phyloP scores from a whole-genome alignment of 176 grass and related monocot genomes.

The Bolboschoenus planiculmis region DNA sequence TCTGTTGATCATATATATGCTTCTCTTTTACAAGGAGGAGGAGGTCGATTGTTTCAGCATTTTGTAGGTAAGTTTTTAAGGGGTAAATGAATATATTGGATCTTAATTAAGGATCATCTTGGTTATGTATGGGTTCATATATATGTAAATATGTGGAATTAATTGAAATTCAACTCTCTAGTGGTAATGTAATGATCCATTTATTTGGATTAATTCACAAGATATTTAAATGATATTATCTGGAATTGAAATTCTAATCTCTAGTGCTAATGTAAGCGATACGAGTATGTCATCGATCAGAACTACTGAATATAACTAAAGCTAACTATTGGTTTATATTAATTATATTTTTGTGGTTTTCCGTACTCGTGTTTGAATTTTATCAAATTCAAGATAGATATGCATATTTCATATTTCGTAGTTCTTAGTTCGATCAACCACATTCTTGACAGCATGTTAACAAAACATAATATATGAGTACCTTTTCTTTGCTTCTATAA shows the following conservation, averaged over 20 bases:
- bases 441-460: background rate
- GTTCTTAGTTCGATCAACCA: background rate
- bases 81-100: background rate
- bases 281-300: too few relatives aligned
- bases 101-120: background rate
- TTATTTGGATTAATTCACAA: too few relatives aligned
- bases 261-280: too few relatives aligned
- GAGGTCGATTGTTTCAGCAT: background rate
- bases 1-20: conserved; percentile 5
- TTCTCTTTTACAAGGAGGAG: background rate
- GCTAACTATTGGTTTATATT: too few relatives aligned
- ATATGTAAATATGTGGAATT: background rate
- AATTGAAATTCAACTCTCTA: background rate
- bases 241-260: too few relatives aligned
- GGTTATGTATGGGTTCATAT: background rate
- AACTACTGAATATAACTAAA: background rate
- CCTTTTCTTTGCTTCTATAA: background rate
- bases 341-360: background rate
- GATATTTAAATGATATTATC: too few relatives aligned
- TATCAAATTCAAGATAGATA: background rate
- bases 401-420: background rate
- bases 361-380: background rate
- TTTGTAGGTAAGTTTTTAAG: background rate
- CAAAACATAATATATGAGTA: background rate
- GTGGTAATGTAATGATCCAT: background rate